Conservation (phyloP, 768 basidiomycete species). For the Naematelia aurantialba region DNA sequence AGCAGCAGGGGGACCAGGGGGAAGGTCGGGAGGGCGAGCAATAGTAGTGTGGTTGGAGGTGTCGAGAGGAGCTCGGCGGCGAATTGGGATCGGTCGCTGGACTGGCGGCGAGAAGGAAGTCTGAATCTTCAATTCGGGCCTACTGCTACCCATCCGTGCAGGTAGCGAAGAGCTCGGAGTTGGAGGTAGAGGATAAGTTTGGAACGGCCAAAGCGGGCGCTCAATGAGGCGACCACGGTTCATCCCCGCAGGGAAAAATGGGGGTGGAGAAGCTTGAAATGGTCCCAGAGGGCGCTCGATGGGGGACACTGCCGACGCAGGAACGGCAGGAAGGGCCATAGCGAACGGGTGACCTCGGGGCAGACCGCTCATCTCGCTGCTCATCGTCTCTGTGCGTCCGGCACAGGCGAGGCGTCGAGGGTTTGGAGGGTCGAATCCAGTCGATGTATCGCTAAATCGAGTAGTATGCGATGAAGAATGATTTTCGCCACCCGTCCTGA, state of each 20-base stretch:
- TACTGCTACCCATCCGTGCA: neutral
- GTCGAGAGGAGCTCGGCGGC: neutral
- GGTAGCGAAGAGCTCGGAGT: neutral
- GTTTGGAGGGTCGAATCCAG: slow-evolving; percentile 1
- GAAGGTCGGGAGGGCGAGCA: neutral
- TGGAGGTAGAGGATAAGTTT: too few species aligned
- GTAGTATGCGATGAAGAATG: neutral
- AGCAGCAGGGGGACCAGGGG: neutral
- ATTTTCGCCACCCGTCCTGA: neutral
- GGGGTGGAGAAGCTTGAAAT: neutral
- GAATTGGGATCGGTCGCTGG: neutral
- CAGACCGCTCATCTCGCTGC: neutral
- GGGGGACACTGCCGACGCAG: neutral
- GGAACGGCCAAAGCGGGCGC: neutral
- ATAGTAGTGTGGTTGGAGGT: too few species aligned
- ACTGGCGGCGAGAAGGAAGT: slow-evolving; percentile 5
- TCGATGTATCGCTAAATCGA: neutral
- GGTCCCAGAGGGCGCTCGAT: neutral
- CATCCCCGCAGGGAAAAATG: too few species aligned
- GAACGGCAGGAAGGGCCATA: neutral
- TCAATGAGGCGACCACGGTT: too few species aligned
- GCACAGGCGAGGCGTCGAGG: neutral
- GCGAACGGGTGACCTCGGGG: neutral
- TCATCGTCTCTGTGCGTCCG: neutral
- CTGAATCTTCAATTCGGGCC: slow-evolving; percentile 14